Base-by-base conservation (phyloP, 768 basidiomycete species). In the Kwoniella bestiolae region DNA sequence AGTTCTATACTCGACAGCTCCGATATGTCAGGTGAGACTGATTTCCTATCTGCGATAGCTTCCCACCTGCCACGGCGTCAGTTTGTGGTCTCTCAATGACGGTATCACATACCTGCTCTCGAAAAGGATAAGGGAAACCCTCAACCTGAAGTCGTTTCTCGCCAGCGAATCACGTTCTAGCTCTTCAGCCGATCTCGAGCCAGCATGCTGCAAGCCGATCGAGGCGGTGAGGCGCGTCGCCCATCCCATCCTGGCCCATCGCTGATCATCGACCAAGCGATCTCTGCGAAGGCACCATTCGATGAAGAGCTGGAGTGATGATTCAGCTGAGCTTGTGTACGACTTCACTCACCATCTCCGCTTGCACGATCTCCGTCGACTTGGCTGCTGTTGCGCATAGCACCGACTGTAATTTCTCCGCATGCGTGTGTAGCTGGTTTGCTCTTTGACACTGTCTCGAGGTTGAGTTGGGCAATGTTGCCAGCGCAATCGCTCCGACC, bases 241-340 rank as follows among this genome's bases (percentile, higher is more conserved):
- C 38, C 32, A 35, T n/a, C 60, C 60, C 51, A 62, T 35, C n/a
- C 60, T 35, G 3, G 60, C 35, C 25, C 34, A 32, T 12, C 60
- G 49, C 31, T 62, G 60, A 45, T 62, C 60, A 38, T 62, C 60
- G 12, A 62, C 60, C n/a, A 62, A 16, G 38, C 60, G 32, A 41
- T 50, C 25, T 6, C 23, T 62, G 23, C 60, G 49, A 16, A 62
- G 50, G 23, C 60, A 18, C 51, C 49, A 52, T 44, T 38, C 51
- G 50, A 23, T 35, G 34, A 21, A 62, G 28, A 50, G 51, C 35
- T 34, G 8, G 8, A 16, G 7, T 25, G 35, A n/a, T n/a, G n/a
- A n/a, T n/a, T n/a, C 26, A 51, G 8, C 28, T 16, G 14, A 9
- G 23, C 14, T 5, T 11, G 16, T 25, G 9, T 26, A 41, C 35